Evolutionary conservation across 495 filamentous ascomycete genomes (phyloP), one percentile per base, ranked within the genome.

Genomic region (Aspergillus ostianus): DNA sequence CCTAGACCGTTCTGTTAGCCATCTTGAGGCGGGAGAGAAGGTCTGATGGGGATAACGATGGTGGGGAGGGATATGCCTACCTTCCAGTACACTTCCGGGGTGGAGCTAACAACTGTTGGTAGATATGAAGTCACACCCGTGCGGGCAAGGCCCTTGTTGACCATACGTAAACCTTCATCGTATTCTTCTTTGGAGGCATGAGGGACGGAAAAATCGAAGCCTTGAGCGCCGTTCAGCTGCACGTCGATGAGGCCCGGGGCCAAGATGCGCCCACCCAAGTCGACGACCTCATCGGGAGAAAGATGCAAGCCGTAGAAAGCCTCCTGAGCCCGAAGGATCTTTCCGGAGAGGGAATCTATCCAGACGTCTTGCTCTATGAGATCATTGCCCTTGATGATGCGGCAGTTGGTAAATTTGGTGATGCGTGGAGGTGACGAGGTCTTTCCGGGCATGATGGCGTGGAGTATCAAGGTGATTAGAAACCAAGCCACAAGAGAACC

Each of bases 41-140:
- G 17, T 15, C 18, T 26, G 26, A 19, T 26, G 4, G 9, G 19
- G 29, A n/a, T 20, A 52, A 3, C 6, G 9, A 8, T 6, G 50
- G 9, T 21, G 19, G 19, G 50, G 50, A n/a, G n/a, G 30, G 32
- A 13, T 30, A 49, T 51, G 44, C 56, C 53, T 62, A 80, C 78
- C 70, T 80, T 73, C 57, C 86, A 81, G 76, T 94, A 96, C 15
- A 93, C 86, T 55, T 90, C 84, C 19, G 78, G 63, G 0, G 70
- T 77, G 63, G 89, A 86, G 65, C 87, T 91, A 17, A 79, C 69
- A 6, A 94, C 73, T 0, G 91, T 94, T 8, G 91, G 90, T 21
- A 93, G 71, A 67, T 93, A 96, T 0, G 87, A 90, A 5, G 91
- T 94, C 20, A 96, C 90, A 17, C 91, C 91, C 1, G 89, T 92